Conservation (phyloP, 345 rosid species). For the Capsella bursapastoris region DNA sequence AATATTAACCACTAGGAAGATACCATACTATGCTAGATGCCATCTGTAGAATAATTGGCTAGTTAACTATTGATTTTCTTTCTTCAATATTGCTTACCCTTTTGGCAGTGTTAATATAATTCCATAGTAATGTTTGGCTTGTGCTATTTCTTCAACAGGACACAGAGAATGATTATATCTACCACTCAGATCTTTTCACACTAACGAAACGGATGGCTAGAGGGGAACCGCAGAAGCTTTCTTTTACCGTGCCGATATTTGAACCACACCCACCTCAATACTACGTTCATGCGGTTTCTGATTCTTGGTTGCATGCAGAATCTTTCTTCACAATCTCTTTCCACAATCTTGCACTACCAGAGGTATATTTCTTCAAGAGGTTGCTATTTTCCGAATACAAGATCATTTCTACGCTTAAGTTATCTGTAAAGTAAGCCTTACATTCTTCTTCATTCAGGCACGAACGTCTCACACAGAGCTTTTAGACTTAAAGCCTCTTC, state of each 20-base stretch:
- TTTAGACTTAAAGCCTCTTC: conserved; percentile 92
- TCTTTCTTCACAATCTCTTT: conserved; percentile 90
- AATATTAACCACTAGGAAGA: conserved; percentile 11
- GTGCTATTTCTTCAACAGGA: conserved; percentile 61
- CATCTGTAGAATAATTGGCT: conserved; percentile 27
- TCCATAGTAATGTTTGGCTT: conserved; percentile 12
- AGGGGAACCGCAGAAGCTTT: conserved; percentile 88
- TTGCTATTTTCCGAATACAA: conserved; percentile 8
- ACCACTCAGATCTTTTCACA: conserved; percentile 93
- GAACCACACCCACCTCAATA: conserved; percentile 99
- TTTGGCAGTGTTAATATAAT: conserved; percentile 25
- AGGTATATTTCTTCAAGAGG: conserved; percentile 55
- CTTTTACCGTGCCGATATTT: conserved; percentile 94
- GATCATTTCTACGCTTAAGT: conserved; percentile 16
- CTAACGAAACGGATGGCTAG: conserved; percentile 86
- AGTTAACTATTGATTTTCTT: not conserved
- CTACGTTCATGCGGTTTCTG: conserved; percentile 94
- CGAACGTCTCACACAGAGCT: conserved; percentile 90
- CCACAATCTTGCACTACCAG: conserved; percentile 84
- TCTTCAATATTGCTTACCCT: conserved; percentile 10
- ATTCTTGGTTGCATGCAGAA: conserved; percentile 98
- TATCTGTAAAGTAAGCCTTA: conserved; percentile 22
- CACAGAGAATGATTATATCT: conserved; percentile 94
- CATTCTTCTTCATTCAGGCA: conserved; percentile 57
- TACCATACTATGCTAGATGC: not conserved